Base-by-base conservation (phyloP, 1,284 basidiomycete species). In the Ceratobasidium sp. region DNA sequence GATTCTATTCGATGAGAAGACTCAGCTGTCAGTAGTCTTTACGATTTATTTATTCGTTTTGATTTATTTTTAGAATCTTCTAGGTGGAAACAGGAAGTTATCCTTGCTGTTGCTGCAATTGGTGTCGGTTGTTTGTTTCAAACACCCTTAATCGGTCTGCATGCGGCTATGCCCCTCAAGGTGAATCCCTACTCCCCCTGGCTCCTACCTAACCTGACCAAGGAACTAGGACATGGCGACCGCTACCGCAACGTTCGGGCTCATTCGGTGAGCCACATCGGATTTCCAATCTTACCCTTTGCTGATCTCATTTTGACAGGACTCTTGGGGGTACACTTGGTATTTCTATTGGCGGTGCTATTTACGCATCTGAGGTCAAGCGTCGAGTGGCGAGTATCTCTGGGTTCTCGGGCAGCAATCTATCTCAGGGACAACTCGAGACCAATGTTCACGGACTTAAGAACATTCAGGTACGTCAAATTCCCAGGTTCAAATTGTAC, bases 271-370 rank as follows among this genome's bases (percentile, higher is more conserved):
- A n/a, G 69, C n/a, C 46, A 46, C 2, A 55, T 7, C 18, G 53
- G 23, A 23, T 39, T 40, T 42, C 44, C 28, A 4, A 20, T 12
- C 33, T 1, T 72, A n/a, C 63, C n/a, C 6, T n/a, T 26, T 39
- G 53, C 69, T 71, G 23, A 73, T 61, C 33, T 42, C 28, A 20
- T 20, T 23, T 2, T 23, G 18, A 61, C 69, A 80, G 84, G 2
- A 82, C 82, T 13, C 73, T 84, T 3, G 82, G 82, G 13, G 83
- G 84, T 0, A 84, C 84, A 0, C 81, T 83, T 53, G 84, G 84
- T 1, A 82, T 85, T 69, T 80, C 82, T 1, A 73, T 82, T n/a
- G 82, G 81, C 3, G 82, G 82, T 15, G 82, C 83, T 0, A 81
- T 85, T 49, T 84, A 83, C 70, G 80, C 80, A 4, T 80, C 77